A percentile compares a stretch with the other conserved stretches of the same genome.
These are phyloP conservation scores for Botrytis paeoniae DNA, from an alignment of 2,329 filamentous ascomycete species.

Conservation along the genomic window DNA sequence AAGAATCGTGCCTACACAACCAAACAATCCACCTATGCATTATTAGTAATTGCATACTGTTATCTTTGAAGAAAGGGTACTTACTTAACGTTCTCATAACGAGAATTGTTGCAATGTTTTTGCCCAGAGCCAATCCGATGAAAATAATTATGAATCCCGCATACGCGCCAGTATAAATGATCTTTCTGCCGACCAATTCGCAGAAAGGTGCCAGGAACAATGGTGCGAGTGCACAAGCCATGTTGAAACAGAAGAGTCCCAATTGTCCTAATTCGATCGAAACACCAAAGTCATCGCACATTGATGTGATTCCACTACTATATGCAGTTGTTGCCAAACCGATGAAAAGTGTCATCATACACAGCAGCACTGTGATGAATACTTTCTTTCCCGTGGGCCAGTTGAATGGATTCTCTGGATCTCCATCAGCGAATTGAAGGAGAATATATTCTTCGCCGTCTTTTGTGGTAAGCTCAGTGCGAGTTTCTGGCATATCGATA, in stretches of 20 bases:
- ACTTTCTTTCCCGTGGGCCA: conserved; percentile 46
- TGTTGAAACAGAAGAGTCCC: conserved; percentile 70
- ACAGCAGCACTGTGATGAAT: conserved; percentile 47
- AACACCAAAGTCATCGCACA: conserved; percentile 46
- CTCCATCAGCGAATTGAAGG: conserved; percentile 46
- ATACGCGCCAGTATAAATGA: conserved; percentile 68
- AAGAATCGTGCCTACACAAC: conserved; percentile 67
- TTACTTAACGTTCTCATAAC: conserved; percentile 57
- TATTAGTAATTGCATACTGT: not conserved
- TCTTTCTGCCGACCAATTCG: conserved; percentile 79
- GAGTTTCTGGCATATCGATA: conserved; percentile 48
- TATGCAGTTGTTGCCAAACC: conserved; percentile 54
- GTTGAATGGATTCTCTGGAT: conserved; percentile 52
- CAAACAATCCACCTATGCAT: conserved; percentile 58
- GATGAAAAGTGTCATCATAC: conserved; percentile 53
- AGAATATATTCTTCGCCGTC: conserved; percentile 47
- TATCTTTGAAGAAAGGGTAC: conserved; percentile 35
- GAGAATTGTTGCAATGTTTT: conserved; percentile 69
- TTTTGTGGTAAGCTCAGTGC: conserved; percentile 43
- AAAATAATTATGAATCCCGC: conserved; percentile 39
- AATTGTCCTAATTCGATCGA: conserved; percentile 46
- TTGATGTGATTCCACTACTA: conserved; percentile 47
- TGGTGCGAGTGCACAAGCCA: conserved; percentile 73
- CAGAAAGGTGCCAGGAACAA: conserved; percentile 85
- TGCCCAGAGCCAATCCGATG: conserved; percentile 68